A percentile compares a stretch with the other conserved stretches of the same genome.
phyloP scores from a whole-genome alignment of 1,284 basidiomycete genomes.

The Pascua sp. region DNA sequence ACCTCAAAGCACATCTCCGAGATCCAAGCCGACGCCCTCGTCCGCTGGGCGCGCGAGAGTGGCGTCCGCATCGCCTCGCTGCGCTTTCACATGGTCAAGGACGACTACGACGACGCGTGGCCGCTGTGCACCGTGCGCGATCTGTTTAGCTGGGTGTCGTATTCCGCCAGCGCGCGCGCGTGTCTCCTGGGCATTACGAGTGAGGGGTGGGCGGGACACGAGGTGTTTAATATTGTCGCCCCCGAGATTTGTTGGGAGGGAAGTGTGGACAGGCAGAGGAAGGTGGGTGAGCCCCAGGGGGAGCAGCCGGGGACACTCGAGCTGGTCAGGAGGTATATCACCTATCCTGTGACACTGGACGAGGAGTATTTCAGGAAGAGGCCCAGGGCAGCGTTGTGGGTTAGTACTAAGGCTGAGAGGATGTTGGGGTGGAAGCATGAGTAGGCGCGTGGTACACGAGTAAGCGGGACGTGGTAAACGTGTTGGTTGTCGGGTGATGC shows the following conservation, averaged over 20 bases:
- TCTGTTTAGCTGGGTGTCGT: constrained; percentile 42
- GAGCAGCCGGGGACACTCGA: constrained; percentile 23
- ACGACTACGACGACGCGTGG: constrained; percentile 13
- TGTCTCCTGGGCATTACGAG: constrained; percentile 37
- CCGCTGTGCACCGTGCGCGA: constrained; percentile 20
- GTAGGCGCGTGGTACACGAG: not conserved
- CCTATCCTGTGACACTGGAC: constrained; percentile 21
- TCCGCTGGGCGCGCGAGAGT: constrained; percentile 17
- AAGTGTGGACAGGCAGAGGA: constrained; percentile 7
- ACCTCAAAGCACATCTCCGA: constrained; percentile 46
- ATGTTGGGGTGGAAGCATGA: constrained; percentile 48
- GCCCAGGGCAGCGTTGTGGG: constrained; percentile 34
- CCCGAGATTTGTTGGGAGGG: constrained; percentile 33
- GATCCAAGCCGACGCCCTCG: constrained; percentile 41
- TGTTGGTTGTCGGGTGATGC: too few relatives aligned
- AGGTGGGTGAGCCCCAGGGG: constrained; percentile 9
- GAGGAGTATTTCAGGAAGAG: constrained; percentile 23
- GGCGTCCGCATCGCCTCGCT: constrained; percentile 42
- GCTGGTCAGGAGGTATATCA: constrained; percentile 15
- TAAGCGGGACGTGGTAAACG: too few relatives aligned
- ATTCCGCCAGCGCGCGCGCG: constrained; percentile 33
- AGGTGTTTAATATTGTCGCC: constrained; percentile 47
- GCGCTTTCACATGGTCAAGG: constrained; percentile 42
- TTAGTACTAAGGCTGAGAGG: constrained; percentile 41
- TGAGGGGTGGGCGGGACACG: constrained; percentile 32